Evolutionary conservation across 2,329 filamentous ascomycete genomes (phyloP).

Genomic region (Sclerotinia spermophila): DNA sequence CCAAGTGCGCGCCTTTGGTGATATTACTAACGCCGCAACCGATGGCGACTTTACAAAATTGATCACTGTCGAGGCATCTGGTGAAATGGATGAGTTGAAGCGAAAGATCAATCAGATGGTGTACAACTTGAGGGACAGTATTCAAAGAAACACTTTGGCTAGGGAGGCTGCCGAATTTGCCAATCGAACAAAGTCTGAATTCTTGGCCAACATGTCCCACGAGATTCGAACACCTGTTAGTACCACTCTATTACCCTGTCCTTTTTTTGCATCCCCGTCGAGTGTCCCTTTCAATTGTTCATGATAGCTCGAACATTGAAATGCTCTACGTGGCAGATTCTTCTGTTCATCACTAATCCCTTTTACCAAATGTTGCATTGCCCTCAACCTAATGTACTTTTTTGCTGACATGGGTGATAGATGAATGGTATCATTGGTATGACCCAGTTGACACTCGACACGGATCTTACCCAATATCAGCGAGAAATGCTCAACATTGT

Average conservation of each 20-base stretch:
- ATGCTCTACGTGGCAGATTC: neutral
- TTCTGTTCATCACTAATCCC: neutral
- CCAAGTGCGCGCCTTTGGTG: constrained; percentile 95
- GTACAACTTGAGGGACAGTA: constrained; percentile 89
- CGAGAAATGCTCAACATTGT: constrained; percentile 99
- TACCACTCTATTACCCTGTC: neutral
- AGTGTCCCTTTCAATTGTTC: neutral
- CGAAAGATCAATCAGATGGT: constrained; percentile 99
- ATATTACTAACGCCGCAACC: constrained; percentile 96
- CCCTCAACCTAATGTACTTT: neutral
- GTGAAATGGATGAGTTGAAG: constrained; percentile 98
- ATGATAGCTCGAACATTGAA: neutral
- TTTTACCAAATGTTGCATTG: neutral
- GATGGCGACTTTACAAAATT: constrained; percentile 96
- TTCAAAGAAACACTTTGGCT: constrained; percentile 92
- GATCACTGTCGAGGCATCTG: constrained; percentile 94
- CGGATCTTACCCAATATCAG: constrained; percentile 89
- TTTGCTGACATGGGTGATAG: neutral
- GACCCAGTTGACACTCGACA: constrained; percentile 94
- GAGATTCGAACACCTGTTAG: constrained; percentile 91
- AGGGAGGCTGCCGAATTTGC: constrained; percentile 94
- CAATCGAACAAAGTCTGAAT: constrained; percentile 98
- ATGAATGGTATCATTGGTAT: constrained; percentile 43
- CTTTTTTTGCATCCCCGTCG: neutral
- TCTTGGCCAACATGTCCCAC: constrained; percentile 98